Percentiles rank a stretch among this genome's conserved stretches.
Evolutionary conservation across 2,329 filamentous ascomycete genomes (phyloP).

Genomic region (Calonectria ilicicola): DNA sequence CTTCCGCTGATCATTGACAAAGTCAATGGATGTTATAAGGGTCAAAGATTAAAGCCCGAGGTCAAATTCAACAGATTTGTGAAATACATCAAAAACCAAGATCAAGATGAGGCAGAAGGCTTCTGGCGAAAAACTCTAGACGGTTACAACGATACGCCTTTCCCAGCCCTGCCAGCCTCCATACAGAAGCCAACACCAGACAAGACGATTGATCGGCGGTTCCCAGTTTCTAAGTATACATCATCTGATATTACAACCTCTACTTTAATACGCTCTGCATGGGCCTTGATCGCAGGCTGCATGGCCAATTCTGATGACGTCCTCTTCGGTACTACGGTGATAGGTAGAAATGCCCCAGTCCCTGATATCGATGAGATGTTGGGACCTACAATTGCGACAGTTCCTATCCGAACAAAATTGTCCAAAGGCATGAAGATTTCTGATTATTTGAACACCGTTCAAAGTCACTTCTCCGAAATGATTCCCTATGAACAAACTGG

Average conservation of each 20-base stretch:
- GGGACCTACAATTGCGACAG: not conserved
- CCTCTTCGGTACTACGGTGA: not conserved
- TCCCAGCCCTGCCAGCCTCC: constrained; percentile 15
- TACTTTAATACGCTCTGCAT: not conserved
- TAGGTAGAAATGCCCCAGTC: not conserved
- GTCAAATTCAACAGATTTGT: not conserved
- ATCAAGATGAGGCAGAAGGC: not conserved
- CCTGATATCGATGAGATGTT: not conserved
- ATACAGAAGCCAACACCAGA: constrained; percentile 9
- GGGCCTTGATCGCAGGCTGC: not conserved
- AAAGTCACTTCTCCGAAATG: not conserved
- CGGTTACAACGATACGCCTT: constrained; percentile 8
- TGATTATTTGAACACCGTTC: not conserved
- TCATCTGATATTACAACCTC: not conserved
- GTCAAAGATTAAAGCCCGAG: not conserved
- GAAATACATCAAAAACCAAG: not conserved
- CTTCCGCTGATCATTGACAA: constrained; percentile 16
- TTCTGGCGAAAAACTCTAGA: constrained; percentile 14
- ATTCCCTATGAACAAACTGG: not conserved
- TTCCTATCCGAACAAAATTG: not conserved
- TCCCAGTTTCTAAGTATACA: not conserved
- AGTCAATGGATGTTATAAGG: constrained; percentile 12
- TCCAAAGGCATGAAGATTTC: not conserved
- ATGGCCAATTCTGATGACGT: not conserved
- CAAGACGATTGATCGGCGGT: not conserved